These are phyloP conservation scores for Albophoma yamanashiensis DNA, from an alignment of 2,329 filamentous ascomycete genomes.

Conservation along the genomic window DNA sequence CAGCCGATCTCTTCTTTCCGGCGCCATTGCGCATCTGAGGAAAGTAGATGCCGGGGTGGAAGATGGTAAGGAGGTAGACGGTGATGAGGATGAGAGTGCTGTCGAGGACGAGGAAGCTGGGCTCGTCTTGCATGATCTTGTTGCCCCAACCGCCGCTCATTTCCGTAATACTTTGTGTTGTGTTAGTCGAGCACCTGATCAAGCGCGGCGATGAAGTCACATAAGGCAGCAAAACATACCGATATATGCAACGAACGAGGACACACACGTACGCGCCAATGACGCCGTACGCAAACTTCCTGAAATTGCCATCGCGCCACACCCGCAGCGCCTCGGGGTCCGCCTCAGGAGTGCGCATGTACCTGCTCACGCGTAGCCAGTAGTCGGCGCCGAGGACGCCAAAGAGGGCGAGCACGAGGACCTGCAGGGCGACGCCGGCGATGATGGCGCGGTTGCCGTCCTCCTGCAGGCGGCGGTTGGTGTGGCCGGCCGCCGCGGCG, in stretches of 20 bases:
- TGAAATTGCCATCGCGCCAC: conserved; percentile 32
- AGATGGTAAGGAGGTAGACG: conserved; percentile 36
- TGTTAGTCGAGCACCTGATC: background rate
- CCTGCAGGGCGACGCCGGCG: conserved; percentile 43
- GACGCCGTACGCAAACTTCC: conserved; percentile 33
- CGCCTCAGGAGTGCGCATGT: conserved; percentile 22
- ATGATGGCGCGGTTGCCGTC: conserved; percentile 41
- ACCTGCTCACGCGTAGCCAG: conserved; percentile 27
- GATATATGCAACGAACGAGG: conserved; percentile 42
- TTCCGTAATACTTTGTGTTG: conserved; percentile 39
- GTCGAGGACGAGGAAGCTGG: conserved; percentile 48
- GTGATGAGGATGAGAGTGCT: conserved; percentile 38
- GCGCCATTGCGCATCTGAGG: conserved; percentile 35
- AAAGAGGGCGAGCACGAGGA: conserved; percentile 36
- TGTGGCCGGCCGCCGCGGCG: conserved; percentile 35
- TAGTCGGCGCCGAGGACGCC: conserved; percentile 34
- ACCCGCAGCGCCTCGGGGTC: conserved; percentile 19
- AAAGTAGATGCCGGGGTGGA: conserved; percentile 45
- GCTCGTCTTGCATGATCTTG: conserved; percentile 51
- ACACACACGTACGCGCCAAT: conserved; percentile 32
- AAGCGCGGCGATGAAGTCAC: too few species aligned
- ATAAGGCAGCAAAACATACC: conserved; percentile 17
- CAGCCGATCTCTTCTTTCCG: conserved; percentile 10
- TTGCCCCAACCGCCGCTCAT: conserved; percentile 56
- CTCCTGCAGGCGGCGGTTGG: conserved; percentile 26